Conservation (phyloP, 2,329 filamentous ascomycete species). For the Neurospora crassa region DNA sequence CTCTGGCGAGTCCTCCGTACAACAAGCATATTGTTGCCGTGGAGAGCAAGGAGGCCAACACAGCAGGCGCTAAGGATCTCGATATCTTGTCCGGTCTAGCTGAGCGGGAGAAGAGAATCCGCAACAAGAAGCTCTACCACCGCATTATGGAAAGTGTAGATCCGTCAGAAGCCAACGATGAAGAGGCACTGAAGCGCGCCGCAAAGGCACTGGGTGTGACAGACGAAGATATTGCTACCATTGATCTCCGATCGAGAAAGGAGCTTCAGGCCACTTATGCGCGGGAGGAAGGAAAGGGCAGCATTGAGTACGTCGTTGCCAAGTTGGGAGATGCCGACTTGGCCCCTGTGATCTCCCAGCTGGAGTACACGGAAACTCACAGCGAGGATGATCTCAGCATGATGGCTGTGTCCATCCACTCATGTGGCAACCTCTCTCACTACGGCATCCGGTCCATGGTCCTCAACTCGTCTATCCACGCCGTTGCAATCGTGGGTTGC, state of each 20-base stretch:
- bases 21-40: slow-evolving; percentile 83
- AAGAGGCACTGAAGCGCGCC: slow-evolving; percentile 28
- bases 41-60: slow-evolving; percentile 79
- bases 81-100: slow-evolving; percentile 75
- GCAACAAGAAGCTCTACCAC: slow-evolving; percentile 74
- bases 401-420: slow-evolving; percentile 93
- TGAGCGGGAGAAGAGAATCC: slow-evolving; percentile 60
- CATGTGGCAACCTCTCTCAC: slow-evolving; percentile 94
- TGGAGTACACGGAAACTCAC: slow-evolving; percentile 31
- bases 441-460: slow-evolving; percentile 81
- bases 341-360: slow-evolving; percentile 53
- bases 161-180: slow-evolving; percentile 31
- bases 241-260: slow-evolving; percentile 41
- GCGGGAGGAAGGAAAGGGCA: slow-evolving; percentile 53
- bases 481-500: slow-evolving; percentile 94
- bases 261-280: slow-evolving; percentile 43
- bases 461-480: slow-evolving; percentile 72
- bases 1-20: slow-evolving; percentile 76
- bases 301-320: slow-evolving; percentile 70
- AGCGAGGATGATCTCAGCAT: slow-evolving; percentile 38
- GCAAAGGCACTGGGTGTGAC: slow-evolving; percentile 21
- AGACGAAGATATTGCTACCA: slow-evolving; percentile 22
- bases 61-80: slow-evolving; percentile 71
- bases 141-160: slow-evolving; percentile 36
- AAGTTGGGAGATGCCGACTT: slow-evolving; percentile 65